Base-by-base conservation (phyloP, 2,329 filamentous ascomycete species). In the Phyllosticta citribraziliensis region DNA sequence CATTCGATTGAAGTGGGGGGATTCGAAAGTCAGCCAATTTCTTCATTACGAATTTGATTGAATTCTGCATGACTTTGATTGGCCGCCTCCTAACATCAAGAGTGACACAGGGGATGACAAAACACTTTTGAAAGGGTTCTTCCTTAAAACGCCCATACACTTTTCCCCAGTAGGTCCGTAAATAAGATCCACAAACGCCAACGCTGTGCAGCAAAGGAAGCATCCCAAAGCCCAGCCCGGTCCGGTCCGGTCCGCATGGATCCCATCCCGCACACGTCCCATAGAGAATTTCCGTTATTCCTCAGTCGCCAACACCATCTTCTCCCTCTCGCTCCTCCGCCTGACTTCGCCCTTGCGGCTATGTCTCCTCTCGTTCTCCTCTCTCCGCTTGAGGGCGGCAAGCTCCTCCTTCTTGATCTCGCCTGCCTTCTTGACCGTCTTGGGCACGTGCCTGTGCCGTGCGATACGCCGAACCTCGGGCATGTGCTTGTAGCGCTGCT, bases 331-430 rank as follows among this genome's bases (percentile, higher is more conserved):
- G 65, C 84, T 85, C 73, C 83, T 83, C 68, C 89, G 80, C 74
- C 84, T 83, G 73, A 87, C 80, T 67, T 88, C 84, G 68, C 90
- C 87, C 79, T 94, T 93, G 79, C 88, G 91, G 62, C 85, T 88
- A 74, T 99, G 93, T 74, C 89, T 91, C 66, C 94, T 83, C 76
- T 96, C 89, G 72, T 99, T 99, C 80, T 99, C 94, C 70, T 96
- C 89, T 67, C 86, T 86, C 68, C 90, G 82, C 84, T 96, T 96
- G 73, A 97, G 88, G 35, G 89, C 84, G 74, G 85, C 86, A 68
- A 97, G 74, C 75, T 97, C 94, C 71, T 95, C 91, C 62, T 79
- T 78, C 84, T 99, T 99, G 77, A 97, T 97, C 79, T 96, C 89
- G 56, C 83, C 86, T 3, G 93, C 93, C 84, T 97, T 97, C 86